Percentiles rank a stretch among this genome's conserved stretches.
These are phyloP conservation scores for Colletotrichum zoysiae DNA, from an alignment of 2,329 filamentous ascomycete species.

Conservation along the genomic window DNA sequence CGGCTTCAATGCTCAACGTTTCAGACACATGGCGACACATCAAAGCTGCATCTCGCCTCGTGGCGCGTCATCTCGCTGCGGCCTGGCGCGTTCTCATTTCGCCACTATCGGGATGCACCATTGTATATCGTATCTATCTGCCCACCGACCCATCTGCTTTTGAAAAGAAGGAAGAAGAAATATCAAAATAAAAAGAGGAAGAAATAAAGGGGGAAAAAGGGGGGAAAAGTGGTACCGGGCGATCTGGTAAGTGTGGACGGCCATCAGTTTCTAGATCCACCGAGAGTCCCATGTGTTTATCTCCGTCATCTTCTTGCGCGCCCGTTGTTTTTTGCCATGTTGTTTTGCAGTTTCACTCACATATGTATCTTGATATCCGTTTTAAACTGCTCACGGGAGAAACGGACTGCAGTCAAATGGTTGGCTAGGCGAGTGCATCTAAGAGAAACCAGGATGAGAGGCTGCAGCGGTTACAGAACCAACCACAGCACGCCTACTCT, in stretches of 20 bases:
- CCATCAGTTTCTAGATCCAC: neutral
- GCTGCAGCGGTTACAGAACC: conserved; percentile 22
- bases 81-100: neutral
- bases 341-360: neutral
- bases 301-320: no score
- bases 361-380: no score
- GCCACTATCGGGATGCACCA: neutral
- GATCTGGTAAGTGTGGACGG: neutral
- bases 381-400: neutral
- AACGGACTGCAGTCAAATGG: neutral
- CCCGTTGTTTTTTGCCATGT: no score
- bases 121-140: neutral
- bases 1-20: neutral
- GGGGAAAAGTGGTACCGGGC: neutral
- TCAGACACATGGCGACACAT: conserved; percentile 3
- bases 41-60: conserved; percentile 1
- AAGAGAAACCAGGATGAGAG: neutral
- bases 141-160: neutral
- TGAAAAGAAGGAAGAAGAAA: no score
- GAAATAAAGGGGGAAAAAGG: no score
- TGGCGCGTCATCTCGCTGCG: neutral
- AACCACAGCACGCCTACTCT: conserved; percentile 19
- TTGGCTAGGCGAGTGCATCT: neutral
- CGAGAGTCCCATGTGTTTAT: neutral
- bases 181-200: no score